These are phyloP conservation scores for Acephala macrosclerotiorum DNA, from an alignment of 2,329 filamentous ascomycete species.

Conservation along the genomic window DNA sequence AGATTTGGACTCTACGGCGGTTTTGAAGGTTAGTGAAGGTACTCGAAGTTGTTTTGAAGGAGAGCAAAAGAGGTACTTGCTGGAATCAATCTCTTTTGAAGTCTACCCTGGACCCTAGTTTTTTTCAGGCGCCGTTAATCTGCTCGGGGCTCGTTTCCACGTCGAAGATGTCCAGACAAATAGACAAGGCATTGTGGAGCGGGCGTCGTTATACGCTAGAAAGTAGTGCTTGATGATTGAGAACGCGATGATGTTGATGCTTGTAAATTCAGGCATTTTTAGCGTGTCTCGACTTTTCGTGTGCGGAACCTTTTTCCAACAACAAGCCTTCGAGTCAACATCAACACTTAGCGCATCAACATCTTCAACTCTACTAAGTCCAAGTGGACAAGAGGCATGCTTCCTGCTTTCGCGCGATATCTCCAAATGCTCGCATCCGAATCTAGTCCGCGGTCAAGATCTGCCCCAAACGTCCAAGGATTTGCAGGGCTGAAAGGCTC, in stretches of 20 bases:
- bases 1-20: not conserved
- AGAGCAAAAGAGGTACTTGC: not conserved
- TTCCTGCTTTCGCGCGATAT: not conserved
- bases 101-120: too few species aligned
- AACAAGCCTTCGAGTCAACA: too few species aligned
- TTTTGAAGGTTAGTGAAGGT: not conserved
- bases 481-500: too few species aligned
- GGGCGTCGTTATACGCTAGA: not conserved
- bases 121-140: too few species aligned
- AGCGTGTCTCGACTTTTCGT: not conserved
- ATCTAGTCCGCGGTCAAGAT: not conserved
- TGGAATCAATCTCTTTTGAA: too few species aligned
- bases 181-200: too few species aligned
- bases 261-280: not conserved
- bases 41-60: not conserved
- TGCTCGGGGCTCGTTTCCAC: too few species aligned
- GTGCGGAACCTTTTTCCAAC: not conserved
- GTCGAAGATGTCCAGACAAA: too few species aligned
- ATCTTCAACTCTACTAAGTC: not conserved
- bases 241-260: not conserved
- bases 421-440: not conserved
- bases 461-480: too few species aligned
- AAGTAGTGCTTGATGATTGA: not conserved
- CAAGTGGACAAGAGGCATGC: not conserved
- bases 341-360: too few species aligned